phyloP scores from a whole-genome alignment of 805 yeast genomes.

The Pichia insulana region DNA sequence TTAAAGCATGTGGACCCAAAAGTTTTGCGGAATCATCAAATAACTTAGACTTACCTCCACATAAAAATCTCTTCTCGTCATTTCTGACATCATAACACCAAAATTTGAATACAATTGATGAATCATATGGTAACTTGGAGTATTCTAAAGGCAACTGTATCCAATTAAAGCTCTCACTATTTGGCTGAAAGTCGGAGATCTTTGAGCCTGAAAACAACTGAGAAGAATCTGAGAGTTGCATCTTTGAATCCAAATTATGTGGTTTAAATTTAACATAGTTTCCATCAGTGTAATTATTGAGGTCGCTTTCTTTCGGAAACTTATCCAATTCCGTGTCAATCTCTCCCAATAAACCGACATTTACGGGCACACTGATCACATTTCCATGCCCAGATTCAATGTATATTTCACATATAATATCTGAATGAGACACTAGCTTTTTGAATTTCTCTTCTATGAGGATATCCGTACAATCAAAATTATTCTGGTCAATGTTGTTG shows the following conservation, averaged over 20 bases:
- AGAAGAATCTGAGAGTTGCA: neutral
- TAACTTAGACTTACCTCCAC: slow-evolving; percentile 42
- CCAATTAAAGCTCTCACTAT: slow-evolving; percentile 35
- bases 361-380: slow-evolving; percentile 36
- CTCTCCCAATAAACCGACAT: slow-evolving; percentile 12
- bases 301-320: too few species aligned
- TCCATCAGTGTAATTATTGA: slow-evolving; percentile 3
- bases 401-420: slow-evolving; percentile 6
- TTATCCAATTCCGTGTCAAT: neutral
- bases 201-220: neutral
- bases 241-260: neutral
- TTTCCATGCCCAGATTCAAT: slow-evolving; percentile 32
- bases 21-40: slow-evolving; percentile 17
- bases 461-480: slow-evolving; percentile 1
- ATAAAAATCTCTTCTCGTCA: slow-evolving; percentile 42
- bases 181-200: neutral
- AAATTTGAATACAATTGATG: slow-evolving; percentile 51
- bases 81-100: slow-evolving; percentile 59
- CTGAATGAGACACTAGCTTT: slow-evolving; percentile 4
- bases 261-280: slow-evolving; percentile 1
- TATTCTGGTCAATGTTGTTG: neutral
- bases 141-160: slow-evolving; percentile 62
- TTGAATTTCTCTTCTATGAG: slow-evolving; percentile 16
- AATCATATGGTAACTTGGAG: slow-evolving; percentile 57
- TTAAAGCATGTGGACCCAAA: too few species aligned